These are phyloP conservation scores for Solioccasus polychromus DNA, from an alignment of 768 basidiomycete species.

Conservation along the genomic window DNA sequence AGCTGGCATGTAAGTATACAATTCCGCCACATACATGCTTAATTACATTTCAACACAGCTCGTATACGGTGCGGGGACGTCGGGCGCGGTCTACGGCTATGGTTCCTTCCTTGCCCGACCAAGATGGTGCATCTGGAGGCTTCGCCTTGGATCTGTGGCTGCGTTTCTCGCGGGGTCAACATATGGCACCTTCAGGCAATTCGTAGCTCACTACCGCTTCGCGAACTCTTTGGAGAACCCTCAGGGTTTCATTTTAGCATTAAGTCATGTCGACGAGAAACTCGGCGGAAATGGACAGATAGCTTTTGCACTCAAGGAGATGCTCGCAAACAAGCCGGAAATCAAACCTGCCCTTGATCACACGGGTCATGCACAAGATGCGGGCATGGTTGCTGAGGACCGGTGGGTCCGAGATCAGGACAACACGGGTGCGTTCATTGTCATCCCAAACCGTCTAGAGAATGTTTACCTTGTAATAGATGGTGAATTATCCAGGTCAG, in stretches of 20 bases:
- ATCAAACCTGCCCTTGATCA: slow-evolving; percentile 4
- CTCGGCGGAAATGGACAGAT: slow-evolving; percentile 32
- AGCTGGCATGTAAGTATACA: slow-evolving; percentile 41
- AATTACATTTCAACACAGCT: slow-evolving; percentile 11
- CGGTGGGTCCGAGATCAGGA: slow-evolving; percentile 13
- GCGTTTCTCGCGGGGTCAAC: slow-evolving; percentile 29
- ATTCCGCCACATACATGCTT: not conserved
- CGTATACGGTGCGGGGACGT: slow-evolving; percentile 20
- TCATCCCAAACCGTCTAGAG: not conserved
- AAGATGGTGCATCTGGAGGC: slow-evolving; percentile 26
- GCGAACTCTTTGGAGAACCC: slow-evolving; percentile 31
- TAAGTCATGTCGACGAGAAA: slow-evolving; percentile 30
- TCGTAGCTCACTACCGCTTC: slow-evolving; percentile 28
- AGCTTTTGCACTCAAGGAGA: slow-evolving; percentile 22
- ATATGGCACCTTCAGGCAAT: slow-evolving; percentile 33
- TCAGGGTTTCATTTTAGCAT: slow-evolving; percentile 27
- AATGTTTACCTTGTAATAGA: slow-evolving; percentile 3
- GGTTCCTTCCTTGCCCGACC: slow-evolving; percentile 26
- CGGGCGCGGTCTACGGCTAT: slow-evolving; percentile 26
- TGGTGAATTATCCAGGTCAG: slow-evolving; percentile 5
- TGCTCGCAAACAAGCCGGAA: slow-evolving; percentile 20
- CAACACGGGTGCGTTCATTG: slow-evolving; percentile 12
- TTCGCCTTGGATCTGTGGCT: slow-evolving; percentile 21
- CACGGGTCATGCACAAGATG: slow-evolving; percentile 2
- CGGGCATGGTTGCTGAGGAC: slow-evolving; percentile 13